These are phyloP conservation scores for Tetradesmus obliquus DNA, from an alignment of 139 green algal species.

Conservation along the genomic window DNA sequence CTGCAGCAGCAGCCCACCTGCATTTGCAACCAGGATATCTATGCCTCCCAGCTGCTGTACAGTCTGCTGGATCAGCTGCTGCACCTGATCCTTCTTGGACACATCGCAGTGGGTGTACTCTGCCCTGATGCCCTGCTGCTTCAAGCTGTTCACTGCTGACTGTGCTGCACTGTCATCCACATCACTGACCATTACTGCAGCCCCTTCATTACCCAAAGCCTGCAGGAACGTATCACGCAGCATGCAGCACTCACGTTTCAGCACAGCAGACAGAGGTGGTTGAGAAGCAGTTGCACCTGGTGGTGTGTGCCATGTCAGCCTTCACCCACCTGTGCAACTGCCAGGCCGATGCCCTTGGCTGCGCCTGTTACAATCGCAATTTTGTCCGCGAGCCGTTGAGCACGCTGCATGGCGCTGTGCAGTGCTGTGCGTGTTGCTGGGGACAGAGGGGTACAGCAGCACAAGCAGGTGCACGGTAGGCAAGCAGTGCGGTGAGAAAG, in stretches of 20 bases:
- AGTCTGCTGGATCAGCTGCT: constrained; percentile 63
- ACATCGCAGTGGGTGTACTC: constrained; percentile 71
- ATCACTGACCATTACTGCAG: constrained; percentile 80
- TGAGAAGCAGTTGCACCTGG: background rate
- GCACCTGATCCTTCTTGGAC: constrained; percentile 66
- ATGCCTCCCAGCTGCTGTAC: constrained; percentile 73
- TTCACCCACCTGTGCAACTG: constrained; percentile 62
- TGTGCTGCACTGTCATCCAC: constrained; percentile 63
- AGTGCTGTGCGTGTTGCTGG: background rate
- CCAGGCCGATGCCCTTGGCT: constrained; percentile 83
- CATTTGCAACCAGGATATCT: constrained; percentile 79
- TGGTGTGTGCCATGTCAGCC: background rate
- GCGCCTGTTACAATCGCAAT: constrained; percentile 55
- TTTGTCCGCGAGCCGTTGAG: constrained; percentile 9
- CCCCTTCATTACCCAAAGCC: constrained; percentile 73
- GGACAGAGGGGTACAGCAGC: background rate
- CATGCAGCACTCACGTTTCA: background rate
- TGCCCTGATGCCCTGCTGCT: constrained; percentile 59
- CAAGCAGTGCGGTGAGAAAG: background rate
- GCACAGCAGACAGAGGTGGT: background rate
- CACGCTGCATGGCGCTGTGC: background rate
- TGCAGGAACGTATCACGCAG: background rate
- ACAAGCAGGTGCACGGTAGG: background rate
- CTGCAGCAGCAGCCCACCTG: constrained; percentile 40
- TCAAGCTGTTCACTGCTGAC: constrained; percentile 51